Base-by-base conservation (phyloP, 331 rosid genomes). In the Malus hybrid region DNA sequence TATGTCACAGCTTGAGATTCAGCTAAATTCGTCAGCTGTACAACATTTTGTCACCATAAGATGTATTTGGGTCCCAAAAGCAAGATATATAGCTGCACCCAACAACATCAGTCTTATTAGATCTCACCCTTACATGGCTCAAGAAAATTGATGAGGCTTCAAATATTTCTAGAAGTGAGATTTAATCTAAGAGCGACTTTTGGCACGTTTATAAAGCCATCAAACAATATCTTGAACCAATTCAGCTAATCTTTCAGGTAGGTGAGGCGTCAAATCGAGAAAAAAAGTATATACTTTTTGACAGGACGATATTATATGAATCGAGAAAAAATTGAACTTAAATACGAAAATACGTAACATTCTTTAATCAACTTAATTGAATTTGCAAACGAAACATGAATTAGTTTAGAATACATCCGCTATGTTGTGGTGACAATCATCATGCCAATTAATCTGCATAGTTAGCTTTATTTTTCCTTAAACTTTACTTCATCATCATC, bases 401-500 rank as follows among this genome's bases (percentile, higher is more conserved):
- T 61, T 61, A 61, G 15, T 27, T 24, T 61, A 60, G 11, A 56
- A 71, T 71, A 14, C 66, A 42, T 71, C 54, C 65, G 1, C 55
- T n/a, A 33, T 1, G 19, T 1, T 19, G 31, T 33, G 34, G 61
- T 20, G 48, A 44, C 22, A 28, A 6, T 64, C 78, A 46, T 20
- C 16, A 20, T 34, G 24, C 36, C 6, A 29, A 14, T 13, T 42
- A 5, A 11, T 5, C 24, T 50, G 7, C 63, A 29, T 50, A 36
- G 19, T 54, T 52, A 36, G 32, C 32, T 54, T 67, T 50, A 2
- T 31, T 18, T 32, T 22, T 3, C n/a, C 82, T 73, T 79, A 42
- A 73, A 73, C 13, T 42, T 29, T 59, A 79, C 70, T 66, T 54
- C 77, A 5, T 27, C 78, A 13, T 71, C 77, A 71, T 42, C 71